Evolutionary conservation across 2,329 filamentous ascomycete genomes (phyloP).

Genomic region (Epichloe aotearoae): DNA sequence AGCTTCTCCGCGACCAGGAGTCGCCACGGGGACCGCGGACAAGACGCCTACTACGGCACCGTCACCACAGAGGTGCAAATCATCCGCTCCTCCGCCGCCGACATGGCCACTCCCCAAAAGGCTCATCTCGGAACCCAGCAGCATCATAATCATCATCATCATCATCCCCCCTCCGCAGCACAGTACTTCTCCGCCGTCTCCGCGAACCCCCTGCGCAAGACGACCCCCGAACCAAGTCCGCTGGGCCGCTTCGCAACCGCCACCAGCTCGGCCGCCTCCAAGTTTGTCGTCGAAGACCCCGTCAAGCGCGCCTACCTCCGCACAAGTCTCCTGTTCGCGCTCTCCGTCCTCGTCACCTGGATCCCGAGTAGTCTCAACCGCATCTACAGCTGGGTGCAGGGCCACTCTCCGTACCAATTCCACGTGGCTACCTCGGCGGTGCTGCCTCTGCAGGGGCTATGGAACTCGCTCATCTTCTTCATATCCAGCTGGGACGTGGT

Average conservation of each 20-base stretch:
- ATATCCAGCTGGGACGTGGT: slow-evolving; percentile 40
- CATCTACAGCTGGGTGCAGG: slow-evolving; percentile 50
- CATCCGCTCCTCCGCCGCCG: slow-evolving; percentile 15
- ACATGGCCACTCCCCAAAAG: slow-evolving; percentile 12
- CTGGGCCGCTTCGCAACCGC: slow-evolving; percentile 8
- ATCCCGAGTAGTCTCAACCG: slow-evolving; percentile 60
- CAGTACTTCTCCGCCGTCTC: slow-evolving; percentile 22
- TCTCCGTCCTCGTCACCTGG: slow-evolving; percentile 49
- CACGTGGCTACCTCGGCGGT: slow-evolving; percentile 59
- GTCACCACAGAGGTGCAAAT: slow-evolving; percentile 41
- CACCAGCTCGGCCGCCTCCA: slow-evolving; percentile 20
- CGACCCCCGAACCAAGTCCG: neutral
- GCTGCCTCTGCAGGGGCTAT: slow-evolving; percentile 64
- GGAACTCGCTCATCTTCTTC: slow-evolving; percentile 69
- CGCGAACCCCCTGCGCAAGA: neutral
- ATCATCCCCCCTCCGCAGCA: slow-evolving; percentile 11
- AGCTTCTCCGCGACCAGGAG: slow-evolving; percentile 33
- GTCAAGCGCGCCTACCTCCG: slow-evolving; percentile 48
- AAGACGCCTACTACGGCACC: slow-evolving; percentile 30
- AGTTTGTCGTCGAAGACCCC: slow-evolving; percentile 32
- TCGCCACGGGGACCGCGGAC: slow-evolving; percentile 11
- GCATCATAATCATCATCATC: neutral
- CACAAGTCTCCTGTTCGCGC: slow-evolving; percentile 47
- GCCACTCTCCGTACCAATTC: slow-evolving; percentile 44
- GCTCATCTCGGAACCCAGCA: slow-evolving; percentile 10